Evolutionary conservation across 768 basidiomycete species (phyloP), one percentile per base, ranked within the genome.

Genomic region (Termitomyces sp.): DNA sequence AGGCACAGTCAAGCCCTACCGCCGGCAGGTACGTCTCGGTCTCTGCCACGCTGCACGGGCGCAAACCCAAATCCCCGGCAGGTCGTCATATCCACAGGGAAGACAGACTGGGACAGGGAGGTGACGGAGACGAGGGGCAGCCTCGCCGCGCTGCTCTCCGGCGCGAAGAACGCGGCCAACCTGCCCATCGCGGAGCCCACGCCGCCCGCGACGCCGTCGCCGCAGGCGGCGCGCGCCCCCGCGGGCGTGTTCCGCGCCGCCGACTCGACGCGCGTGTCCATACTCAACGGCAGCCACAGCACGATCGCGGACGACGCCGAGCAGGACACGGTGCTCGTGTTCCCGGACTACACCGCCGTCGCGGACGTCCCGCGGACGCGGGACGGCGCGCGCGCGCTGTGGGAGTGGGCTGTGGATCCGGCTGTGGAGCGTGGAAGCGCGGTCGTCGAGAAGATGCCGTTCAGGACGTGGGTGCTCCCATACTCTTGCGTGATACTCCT

Each of bases 291-390:
- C 26, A 94, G 88, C 65, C 88, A 93, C 65, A 77, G 77, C 56
- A 84, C 89, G 7, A 72, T 93, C 51, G 85, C 82, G n/a, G 80
- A 85, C 53, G 78, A 85, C 56, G 68, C 79, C 36, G 76, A 82
- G 50, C 75, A 77, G 52, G 88, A 95, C 62, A 89, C 90, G 0
- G 90, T 95, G 18, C 78, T 99, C 44, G 82, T 98, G 2, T 84
- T 99, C 64, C 96, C 96, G 6, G 96, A 99, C 72, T 98, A 87
- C 76, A 93, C 86, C 63, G 78, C 94, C 47, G 81, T 95, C 29
- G 79, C 84, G 2, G 86, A 87, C 52, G 85, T 98, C 15, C 81
- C 82, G 24, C 77, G 84, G 34, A 80, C 86, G 0, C 56, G 68
- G 15, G 75, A 80, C 2, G 90, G 90, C 26, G 94, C 94, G 6